Percentiles rank a stretch among this genome's conserved stretches.
phyloP scores from a whole-genome alignment of 257 asterid species.

The Galeopsis tetrahit region DNA sequence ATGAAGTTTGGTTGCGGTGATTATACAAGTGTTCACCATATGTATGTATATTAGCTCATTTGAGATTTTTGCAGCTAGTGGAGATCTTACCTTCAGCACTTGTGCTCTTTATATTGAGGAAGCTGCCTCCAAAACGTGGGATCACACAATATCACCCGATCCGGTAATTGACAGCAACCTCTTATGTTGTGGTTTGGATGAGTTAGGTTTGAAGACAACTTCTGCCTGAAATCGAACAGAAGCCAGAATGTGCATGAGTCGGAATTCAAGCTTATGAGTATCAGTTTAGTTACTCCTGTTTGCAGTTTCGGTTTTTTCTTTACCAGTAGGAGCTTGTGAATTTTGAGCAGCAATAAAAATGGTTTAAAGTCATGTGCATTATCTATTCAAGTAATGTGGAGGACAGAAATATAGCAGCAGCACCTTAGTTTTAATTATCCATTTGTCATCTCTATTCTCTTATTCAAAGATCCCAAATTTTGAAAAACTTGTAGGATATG shows the following conservation, averaged over 20 bases:
- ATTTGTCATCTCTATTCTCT: not conserved
- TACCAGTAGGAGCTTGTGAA: not conserved
- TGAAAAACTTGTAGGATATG: not conserved
- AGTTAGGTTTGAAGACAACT: not conserved
- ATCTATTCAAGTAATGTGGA: too few relatives aligned
- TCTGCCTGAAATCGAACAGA: not conserved
- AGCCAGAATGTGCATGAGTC: not conserved
- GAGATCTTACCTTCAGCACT: slow-evolving; percentile 35
- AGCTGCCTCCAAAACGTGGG: slow-evolving; percentile 32
- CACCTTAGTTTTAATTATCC: not conserved
- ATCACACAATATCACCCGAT: slow-evolving; percentile 33
- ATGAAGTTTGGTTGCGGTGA: not conserved
- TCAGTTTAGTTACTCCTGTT: not conserved
- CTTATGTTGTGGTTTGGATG: not conserved
- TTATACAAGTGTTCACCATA: not conserved
- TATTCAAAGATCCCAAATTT: not conserved
- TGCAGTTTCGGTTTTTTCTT: not conserved
- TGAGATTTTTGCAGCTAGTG: slow-evolving; percentile 25
- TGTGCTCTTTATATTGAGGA: slow-evolving; percentile 29
- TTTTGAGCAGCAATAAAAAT: not conserved
- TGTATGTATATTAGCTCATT: not conserved
- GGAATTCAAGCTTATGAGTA: not conserved
- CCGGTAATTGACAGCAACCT: not conserved
- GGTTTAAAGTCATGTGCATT: not conserved
- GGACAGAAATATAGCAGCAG: too few relatives aligned